Evolutionary conservation across 2,329 filamentous ascomycete species (phyloP).

Genomic region (Purpureocillium lavendulum): DNA sequence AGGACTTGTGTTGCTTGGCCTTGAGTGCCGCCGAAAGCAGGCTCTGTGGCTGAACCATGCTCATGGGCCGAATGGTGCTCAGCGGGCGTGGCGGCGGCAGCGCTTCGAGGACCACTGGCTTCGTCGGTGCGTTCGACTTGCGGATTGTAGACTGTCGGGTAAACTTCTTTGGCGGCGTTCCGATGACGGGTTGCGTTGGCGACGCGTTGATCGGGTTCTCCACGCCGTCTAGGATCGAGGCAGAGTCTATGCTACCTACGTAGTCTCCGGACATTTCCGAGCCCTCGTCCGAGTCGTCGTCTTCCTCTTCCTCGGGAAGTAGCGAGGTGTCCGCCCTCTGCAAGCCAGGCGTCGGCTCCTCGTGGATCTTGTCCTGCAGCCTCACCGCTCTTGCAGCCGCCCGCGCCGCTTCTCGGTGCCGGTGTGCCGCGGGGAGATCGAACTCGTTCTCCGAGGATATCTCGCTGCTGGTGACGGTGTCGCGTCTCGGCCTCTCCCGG

Average conservation of each 20-base stretch:
- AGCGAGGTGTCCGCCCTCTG: conserved; percentile 39
- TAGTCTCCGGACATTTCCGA: conserved; percentile 59
- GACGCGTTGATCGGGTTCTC: conserved; percentile 49
- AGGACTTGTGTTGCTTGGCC: conserved; percentile 59
- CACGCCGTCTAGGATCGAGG: conserved; percentile 60
- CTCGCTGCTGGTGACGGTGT: conserved; percentile 76
- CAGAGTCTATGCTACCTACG: conserved; percentile 60
- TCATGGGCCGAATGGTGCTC: conserved; percentile 54
- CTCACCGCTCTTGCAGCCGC: conserved; percentile 38
- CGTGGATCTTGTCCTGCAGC: conserved; percentile 29
- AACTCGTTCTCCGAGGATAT: conserved; percentile 77
- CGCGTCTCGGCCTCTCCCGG: conserved; percentile 60
- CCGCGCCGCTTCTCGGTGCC: conserved; percentile 52
- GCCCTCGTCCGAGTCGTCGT: conserved; percentile 51
- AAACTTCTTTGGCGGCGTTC: conserved; percentile 54
- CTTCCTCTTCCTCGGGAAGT: conserved; percentile 49
- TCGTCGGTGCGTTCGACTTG: conserved; percentile 48
- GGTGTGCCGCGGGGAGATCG: conserved; percentile 57
- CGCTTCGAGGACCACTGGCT: conserved; percentile 51
- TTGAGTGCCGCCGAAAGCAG: conserved; percentile 64
- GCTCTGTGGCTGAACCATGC: conserved; percentile 61
- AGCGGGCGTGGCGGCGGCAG: conserved; percentile 64
- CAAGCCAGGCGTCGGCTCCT: conserved; percentile 28
- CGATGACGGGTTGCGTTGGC: conserved; percentile 49
- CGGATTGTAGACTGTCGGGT: conserved; percentile 55